These are phyloP conservation scores for Acer campestre DNA, from an alignment of 345 rosid species.

Conservation along the genomic window DNA sequence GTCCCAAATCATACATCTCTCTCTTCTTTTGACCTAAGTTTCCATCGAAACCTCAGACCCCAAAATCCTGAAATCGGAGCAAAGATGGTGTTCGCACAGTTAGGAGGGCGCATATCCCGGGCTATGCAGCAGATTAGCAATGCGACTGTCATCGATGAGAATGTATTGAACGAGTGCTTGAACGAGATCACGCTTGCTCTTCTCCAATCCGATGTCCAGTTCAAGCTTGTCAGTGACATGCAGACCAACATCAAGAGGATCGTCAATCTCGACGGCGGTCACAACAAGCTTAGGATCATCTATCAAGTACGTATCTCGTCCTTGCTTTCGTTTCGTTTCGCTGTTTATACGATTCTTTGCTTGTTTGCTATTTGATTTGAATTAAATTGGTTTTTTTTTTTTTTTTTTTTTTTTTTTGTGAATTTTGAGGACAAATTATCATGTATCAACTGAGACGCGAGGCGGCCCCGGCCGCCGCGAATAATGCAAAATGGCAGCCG, in stretches of 20 bases:
- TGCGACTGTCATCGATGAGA: constrained; percentile 89
- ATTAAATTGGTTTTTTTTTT: background rate
- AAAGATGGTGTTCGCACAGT: constrained; percentile 87
- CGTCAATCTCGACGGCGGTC: constrained; percentile 95
- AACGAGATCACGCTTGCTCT: constrained; percentile 94
- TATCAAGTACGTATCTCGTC: constrained; percentile 39
- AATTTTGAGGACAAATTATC: too few relatives aligned
- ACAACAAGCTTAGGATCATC: constrained; percentile 88
- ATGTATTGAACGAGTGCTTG: constrained; percentile 77
- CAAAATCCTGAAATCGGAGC: too few relatives aligned
- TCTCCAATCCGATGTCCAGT: constrained; percentile 86
- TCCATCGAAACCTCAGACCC: constrained; percentile 9
- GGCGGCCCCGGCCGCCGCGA: too few relatives aligned
- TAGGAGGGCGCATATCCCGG: constrained; percentile 88
- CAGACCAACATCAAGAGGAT: constrained; percentile 82
- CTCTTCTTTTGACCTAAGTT: too few relatives aligned
- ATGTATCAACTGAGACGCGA: too few relatives aligned
- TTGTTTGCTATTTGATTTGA: background rate
- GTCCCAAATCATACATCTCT: too few relatives aligned
- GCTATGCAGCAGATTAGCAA: constrained; percentile 98
- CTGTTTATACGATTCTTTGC: background rate
- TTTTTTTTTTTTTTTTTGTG: too few relatives aligned
- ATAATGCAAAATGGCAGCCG: too few relatives aligned
- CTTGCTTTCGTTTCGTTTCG: too few relatives aligned
- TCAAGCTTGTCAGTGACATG: constrained; percentile 91